Evolutionary conservation across 1,284 basidiomycete genomes (phyloP).

Genomic region (Ceratobasidium papillatum): DNA sequence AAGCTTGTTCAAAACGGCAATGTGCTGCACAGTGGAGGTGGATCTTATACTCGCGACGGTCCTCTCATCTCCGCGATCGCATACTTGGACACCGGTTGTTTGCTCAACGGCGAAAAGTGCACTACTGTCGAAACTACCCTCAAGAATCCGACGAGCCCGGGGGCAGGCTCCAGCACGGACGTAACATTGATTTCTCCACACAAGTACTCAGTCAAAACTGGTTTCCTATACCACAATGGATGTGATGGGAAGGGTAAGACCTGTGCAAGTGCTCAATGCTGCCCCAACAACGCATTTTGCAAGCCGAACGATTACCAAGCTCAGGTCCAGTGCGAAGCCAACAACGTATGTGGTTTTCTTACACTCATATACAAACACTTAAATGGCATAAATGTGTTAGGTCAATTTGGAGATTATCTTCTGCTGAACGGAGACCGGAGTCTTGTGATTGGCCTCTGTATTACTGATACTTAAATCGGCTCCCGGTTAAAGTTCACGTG

Average conservation of each 20-base stretch:
- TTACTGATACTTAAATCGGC: too few relatives aligned
- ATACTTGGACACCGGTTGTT: conserved; percentile 56
- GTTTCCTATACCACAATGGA: conserved; percentile 57
- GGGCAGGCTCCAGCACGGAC: conserved; percentile 57
- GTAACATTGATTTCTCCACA: conserved; percentile 58
- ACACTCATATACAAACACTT: background rate
- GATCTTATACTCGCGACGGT: conserved; percentile 52
- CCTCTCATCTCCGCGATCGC: conserved; percentile 55
- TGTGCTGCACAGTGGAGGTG: conserved; percentile 48
- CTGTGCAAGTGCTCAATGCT: conserved; percentile 51
- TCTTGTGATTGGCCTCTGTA: too few relatives aligned
- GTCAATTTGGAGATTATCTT: conserved; percentile 47
- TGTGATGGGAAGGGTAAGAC: conserved; percentile 55
- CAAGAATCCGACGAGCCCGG: conserved; percentile 53
- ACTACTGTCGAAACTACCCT: conserved; percentile 57
- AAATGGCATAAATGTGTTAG: conserved; percentile 18
- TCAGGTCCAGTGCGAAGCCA: conserved; percentile 54
- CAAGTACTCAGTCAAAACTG: conserved; percentile 55
- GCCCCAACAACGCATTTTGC: conserved; percentile 51
- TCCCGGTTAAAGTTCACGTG: too few relatives aligned
- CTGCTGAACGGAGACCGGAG: conserved; percentile 40
- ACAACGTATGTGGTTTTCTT: conserved; percentile 51
- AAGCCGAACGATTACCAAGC: conserved; percentile 50
- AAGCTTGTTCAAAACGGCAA: conserved; percentile 47
- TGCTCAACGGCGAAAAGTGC: conserved; percentile 58